These are phyloP conservation scores for Primulina huaijiensis DNA, from an alignment of 257 asterid species.

Conservation along the genomic window DNA sequence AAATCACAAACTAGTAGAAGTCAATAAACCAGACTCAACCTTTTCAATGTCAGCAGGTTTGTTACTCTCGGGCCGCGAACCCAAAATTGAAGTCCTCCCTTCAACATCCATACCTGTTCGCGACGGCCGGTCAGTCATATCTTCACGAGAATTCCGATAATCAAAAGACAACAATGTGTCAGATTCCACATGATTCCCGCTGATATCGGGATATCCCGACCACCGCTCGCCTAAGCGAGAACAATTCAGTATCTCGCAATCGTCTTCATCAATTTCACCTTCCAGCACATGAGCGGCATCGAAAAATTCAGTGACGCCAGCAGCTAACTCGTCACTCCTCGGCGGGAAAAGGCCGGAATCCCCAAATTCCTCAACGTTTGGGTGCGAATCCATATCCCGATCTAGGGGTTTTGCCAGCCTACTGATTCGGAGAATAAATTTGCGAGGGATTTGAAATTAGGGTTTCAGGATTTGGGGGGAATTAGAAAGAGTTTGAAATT, in stretches of 20 bases:
- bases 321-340: constrained; percentile 7
- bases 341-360: constrained; percentile 26
- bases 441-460: constrained; percentile 24
- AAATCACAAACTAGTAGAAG: neutral
- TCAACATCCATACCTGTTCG: constrained; percentile 11
- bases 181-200: constrained; percentile 4
- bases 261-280: constrained; percentile 24
- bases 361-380: constrained; percentile 11
- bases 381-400: constrained; percentile 8
- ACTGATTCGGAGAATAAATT: constrained; percentile 31
- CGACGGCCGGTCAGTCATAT: constrained; percentile 22
- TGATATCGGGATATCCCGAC: constrained; percentile 16
- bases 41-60: constrained; percentile 33
- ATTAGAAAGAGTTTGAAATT: neutral
- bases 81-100: constrained; percentile 5
- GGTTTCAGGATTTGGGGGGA: constrained; percentile 25
- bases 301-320: constrained; percentile 25
- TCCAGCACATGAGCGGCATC: constrained; percentile 30
- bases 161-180: constrained; percentile 13
- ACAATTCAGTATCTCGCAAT: constrained; percentile 14
- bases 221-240: constrained; percentile 36
- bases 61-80: constrained; percentile 3
- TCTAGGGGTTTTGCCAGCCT: constrained; percentile 14
- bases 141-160: constrained; percentile 19
- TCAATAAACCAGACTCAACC: neutral